Evolutionary conservation across 208 protist species (phyloP).

Genomic region (Crithidia thermophila): DNA sequence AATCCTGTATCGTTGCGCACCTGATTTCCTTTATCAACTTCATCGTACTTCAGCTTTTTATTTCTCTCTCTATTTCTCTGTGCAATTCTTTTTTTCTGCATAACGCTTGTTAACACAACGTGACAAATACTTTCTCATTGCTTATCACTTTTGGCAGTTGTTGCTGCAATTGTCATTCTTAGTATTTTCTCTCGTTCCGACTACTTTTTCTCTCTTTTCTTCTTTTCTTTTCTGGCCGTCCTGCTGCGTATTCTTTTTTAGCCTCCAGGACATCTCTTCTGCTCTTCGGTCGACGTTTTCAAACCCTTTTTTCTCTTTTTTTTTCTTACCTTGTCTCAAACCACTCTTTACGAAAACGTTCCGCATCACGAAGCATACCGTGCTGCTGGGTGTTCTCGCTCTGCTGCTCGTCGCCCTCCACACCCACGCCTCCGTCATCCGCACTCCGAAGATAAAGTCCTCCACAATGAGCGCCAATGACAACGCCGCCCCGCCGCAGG

Average conservation of each 20-base stretch:
- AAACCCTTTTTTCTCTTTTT: neutral
- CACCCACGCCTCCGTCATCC: neutral
- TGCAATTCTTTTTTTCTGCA: neutral
- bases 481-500: neutral
- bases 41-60: no score
- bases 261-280: no score
- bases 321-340: neutral
- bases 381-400: neutral
- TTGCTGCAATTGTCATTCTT: neutral
- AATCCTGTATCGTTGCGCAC: no score
- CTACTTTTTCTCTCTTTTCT: constrained; percentile 1
- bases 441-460: neutral
- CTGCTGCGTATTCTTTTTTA: no score
- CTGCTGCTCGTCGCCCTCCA: neutral
- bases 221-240: neutral
- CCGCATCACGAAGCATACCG: neutral
- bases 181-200: constrained; percentile 1
- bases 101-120: neutral
- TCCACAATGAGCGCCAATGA: neutral
- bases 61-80: neutral
- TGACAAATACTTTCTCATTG: neutral
- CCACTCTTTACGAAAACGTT: neutral
- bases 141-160: neutral
- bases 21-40: no score
- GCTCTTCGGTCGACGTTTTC: neutral